These are phyloP conservation scores for Haberlea rhodopensis DNA, from an alignment of 257 asterid species.

Conservation along the genomic window DNA sequence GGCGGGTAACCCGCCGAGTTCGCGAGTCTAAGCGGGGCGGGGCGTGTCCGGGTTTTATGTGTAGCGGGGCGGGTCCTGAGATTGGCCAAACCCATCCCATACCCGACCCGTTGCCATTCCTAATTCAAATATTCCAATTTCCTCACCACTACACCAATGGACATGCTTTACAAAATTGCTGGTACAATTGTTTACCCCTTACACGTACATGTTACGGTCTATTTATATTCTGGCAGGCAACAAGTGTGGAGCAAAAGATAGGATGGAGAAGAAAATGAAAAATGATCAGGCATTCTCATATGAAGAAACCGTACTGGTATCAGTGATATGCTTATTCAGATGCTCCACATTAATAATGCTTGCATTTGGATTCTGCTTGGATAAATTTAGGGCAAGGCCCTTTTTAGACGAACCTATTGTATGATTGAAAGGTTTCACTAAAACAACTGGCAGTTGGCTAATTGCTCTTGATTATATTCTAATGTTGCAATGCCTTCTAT, in stretches of 20 bases:
- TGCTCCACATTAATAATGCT: not conserved
- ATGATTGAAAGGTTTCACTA: not conserved
- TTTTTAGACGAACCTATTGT: not conserved
- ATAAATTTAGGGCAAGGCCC: not conserved
- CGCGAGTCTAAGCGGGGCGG: too few relatives aligned
- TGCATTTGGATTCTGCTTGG: constrained; percentile 12
- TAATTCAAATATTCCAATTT: too few relatives aligned
- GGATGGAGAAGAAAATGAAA: constrained; percentile 98
- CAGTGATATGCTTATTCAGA: constrained; percentile 18
- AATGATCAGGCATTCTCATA: constrained; percentile 80
- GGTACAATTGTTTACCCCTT: too few relatives aligned
- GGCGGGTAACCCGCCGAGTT: too few relatives aligned
- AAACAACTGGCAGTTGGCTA: not conserved
- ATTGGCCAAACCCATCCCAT: too few relatives aligned
- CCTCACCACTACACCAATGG: too few relatives aligned
- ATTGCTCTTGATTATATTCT: constrained; percentile 12
- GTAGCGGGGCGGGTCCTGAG: too few relatives aligned
- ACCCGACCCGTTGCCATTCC: too few relatives aligned
- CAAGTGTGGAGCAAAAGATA: constrained; percentile 94
- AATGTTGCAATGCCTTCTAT: constrained; percentile 16
- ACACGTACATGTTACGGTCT: too few relatives aligned
- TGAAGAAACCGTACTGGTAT: constrained; percentile 97
- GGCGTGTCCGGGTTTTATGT: too few relatives aligned
- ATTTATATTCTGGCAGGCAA: constrained; percentile 57
- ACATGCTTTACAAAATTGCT: too few relatives aligned